Evolutionary conservation across 805 yeast species (phyloP).

Genomic region (Cyberlindnera euphorbiae): DNA sequence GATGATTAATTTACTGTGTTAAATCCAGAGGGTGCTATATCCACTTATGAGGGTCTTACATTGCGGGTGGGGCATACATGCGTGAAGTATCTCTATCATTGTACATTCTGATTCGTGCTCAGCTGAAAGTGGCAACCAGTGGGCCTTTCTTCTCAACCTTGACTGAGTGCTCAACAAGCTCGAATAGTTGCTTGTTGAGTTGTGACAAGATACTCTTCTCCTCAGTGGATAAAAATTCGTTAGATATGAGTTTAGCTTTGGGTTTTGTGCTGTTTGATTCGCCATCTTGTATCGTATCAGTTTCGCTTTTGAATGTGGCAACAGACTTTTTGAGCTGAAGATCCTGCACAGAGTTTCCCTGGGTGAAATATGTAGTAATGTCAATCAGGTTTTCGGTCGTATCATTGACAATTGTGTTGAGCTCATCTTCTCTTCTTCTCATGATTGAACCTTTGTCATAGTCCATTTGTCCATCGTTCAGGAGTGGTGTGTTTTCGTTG

Average conservation of each 20-base stretch:
- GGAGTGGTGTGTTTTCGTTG: constrained; percentile 34
- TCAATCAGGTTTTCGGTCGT: constrained; percentile 25
- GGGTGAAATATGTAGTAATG: constrained; percentile 22
- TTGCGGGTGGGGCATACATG: too few relatives aligned
- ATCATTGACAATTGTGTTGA: constrained; percentile 42
- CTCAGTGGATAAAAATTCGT: constrained; percentile 12
- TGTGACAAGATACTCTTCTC: constrained; percentile 13
- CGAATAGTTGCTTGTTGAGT: constrained; percentile 12
- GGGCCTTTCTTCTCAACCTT: constrained; percentile 18
- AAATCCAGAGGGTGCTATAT: too few relatives aligned
- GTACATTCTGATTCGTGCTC: too few relatives aligned
- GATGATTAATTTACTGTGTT: too few relatives aligned
- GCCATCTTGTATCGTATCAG: neutral
- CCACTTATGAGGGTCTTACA: too few relatives aligned
- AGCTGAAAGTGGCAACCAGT: constrained; percentile 17
- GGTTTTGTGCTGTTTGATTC: constrained; percentile 3
- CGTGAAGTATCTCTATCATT: too few relatives aligned
- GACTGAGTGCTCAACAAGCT: constrained; percentile 12
- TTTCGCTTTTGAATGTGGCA: constrained; percentile 9
- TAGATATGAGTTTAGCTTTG: constrained; percentile 10
- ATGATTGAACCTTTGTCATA: constrained; percentile 21
- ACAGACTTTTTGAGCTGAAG: constrained; percentile 14
- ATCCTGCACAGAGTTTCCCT: constrained; percentile 12
- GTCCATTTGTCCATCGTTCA: constrained; percentile 18
- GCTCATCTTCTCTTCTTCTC: constrained; percentile 39